These are phyloP conservation scores for Penicillium crustosum DNA, from an alignment of 2,329 filamentous ascomycete species.

Conservation along the genomic window DNA sequence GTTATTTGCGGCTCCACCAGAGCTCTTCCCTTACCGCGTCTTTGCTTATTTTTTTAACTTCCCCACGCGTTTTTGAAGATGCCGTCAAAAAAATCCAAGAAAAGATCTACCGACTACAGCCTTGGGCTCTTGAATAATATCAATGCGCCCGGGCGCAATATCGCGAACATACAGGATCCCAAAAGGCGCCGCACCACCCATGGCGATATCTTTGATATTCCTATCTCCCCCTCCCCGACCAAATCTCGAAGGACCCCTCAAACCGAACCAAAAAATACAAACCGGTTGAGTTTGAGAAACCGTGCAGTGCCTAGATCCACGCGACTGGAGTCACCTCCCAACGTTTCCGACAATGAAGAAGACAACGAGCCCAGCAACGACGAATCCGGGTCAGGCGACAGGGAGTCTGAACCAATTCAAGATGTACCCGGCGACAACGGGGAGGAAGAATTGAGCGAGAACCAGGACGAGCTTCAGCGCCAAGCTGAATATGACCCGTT, in stretches of 20 bases:
- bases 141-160: not conserved
- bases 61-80: constrained; percentile 5
- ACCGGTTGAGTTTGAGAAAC: not conserved
- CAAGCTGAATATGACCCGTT: constrained; percentile 1
- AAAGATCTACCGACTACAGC: not conserved
- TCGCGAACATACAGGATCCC: not conserved
- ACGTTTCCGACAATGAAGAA: not conserved
- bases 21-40: constrained; percentile 7
- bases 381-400: not conserved
- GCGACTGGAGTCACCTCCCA: not conserved
- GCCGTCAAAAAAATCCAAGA: constrained; percentile 3
- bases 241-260: not conserved
- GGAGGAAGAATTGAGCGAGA: not conserved
- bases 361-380: not conserved
- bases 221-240: constrained; percentile 5
- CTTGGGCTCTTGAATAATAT: constrained; percentile 13
- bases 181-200: constrained; percentile 8
- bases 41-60: not conserved
- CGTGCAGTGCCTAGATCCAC: not conserved
- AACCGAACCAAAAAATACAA: constrained; percentile 2
- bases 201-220: constrained; percentile 12
- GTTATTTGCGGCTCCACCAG: constrained; percentile 5
- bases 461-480: not conserved
- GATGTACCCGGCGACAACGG: not conserved
- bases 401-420: not conserved